Base-by-base conservation (phyloP, 2,329 filamentous ascomycete genomes). In the Fusarium chuoi region DNA sequence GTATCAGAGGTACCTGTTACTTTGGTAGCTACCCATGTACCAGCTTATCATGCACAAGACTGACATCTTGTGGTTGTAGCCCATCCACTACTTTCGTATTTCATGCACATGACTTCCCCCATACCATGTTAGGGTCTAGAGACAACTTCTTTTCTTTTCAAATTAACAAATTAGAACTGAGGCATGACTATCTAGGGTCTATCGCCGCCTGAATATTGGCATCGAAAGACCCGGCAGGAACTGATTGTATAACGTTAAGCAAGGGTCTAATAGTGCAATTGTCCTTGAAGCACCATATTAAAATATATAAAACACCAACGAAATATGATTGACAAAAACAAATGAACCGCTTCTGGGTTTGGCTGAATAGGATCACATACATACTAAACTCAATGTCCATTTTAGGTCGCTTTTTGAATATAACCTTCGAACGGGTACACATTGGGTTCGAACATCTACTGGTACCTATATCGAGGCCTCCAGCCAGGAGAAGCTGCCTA, bases 21-120 rank as follows among this genome's bases (percentile, higher is more conserved):
- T 38, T 38, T 33, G 36, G 17, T 38, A 26, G 11, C 26, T 46
- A 42, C 39, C 15, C 22, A 46, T 28, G 7, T 44, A 44, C n/a
- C 11, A 24, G 39, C 62, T 26, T 33, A 36, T 52, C 33, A 11
- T 38, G 11, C 33, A 38, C 26, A 51, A 64, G 62, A 52, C 18
- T 9, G 38, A 28, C 41, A 52, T 68, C 68, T 72, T 68, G 63
- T 64, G 63, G 52, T 58, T 64, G 36, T 42, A 42, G 56, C 56
- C 46, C 48, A 59, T 57, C 66, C 71, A 70, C 60, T 60, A 48
- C 66, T 46, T 44, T 35, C 36, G 57, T 52, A 44, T 36, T 48
- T 51, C 44, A 65, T 61, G 52, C 71, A 38, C 63, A 74, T 68
- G 59, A 68, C 55, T 56, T 68, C 62, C 48, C 49, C 41, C 55